A percentile compares a stretch with the other conserved stretches of the same genome.
Evolutionary conservation across 768 basidiomycete genomes (phyloP).

Genomic region (Zangia roseola): DNA sequence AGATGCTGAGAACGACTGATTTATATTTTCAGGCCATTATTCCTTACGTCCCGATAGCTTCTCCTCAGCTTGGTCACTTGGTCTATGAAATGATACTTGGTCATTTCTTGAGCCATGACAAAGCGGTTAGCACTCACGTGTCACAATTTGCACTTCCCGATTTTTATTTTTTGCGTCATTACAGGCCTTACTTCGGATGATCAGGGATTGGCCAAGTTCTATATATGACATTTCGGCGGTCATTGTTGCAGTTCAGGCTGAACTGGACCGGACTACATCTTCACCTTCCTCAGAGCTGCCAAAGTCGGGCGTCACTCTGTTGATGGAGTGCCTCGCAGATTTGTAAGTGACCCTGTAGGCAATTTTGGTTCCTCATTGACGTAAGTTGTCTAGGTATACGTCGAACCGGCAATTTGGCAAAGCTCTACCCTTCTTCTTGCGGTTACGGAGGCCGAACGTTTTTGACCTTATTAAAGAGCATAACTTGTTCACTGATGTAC

Average conservation of each 20-base stretch:
- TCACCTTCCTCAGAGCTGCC: conserved; percentile 43
- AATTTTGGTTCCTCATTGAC: neutral
- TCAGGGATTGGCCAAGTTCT: conserved; percentile 85
- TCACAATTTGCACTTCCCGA: neutral
- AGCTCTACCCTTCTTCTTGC: conserved; percentile 87
- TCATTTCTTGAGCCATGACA: conserved; percentile 78
- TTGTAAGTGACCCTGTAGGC: conserved; percentile 47
- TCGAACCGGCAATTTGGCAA: conserved; percentile 91
- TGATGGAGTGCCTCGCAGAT: conserved; percentile 96
- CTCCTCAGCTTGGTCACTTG: conserved; percentile 75
- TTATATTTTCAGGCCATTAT: conserved; percentile 65
- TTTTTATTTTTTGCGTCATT: neutral
- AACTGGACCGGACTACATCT: conserved; percentile 63
- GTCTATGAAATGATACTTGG: conserved; percentile 96
- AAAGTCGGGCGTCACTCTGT: conserved; percentile 49
- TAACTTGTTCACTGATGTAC: conserved; percentile 92
- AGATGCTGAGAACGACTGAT: neutral
- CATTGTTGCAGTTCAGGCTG: conserved; percentile 83
- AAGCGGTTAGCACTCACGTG: conserved; percentile 45
- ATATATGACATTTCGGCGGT: conserved; percentile 89
- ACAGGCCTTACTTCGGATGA: conserved; percentile 73
- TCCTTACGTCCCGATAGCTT: conserved; percentile 81
- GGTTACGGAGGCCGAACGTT: conserved; percentile 83
- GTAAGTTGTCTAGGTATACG: conserved; percentile 56
- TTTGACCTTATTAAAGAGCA: conserved; percentile 93